Evolutionary conservation across 139 green algal genomes (phyloP), one percentile per base, ranked within the genome.

Genomic region (Gonium pectorale): DNA sequence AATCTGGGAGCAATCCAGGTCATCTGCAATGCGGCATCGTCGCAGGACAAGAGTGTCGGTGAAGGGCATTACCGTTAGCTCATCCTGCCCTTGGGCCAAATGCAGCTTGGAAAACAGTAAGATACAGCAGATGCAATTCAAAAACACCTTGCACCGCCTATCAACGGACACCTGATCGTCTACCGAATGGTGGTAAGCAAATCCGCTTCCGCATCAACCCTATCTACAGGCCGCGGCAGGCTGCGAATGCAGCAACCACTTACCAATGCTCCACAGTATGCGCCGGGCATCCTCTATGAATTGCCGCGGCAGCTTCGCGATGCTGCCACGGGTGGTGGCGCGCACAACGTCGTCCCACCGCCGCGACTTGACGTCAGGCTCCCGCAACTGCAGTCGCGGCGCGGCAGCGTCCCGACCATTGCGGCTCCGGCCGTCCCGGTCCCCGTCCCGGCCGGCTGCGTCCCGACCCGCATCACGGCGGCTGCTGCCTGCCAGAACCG

Each of bases 1-100:
- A 31, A 84, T 84, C 63, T 84, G 78, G n/a, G 78, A 84, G 78
- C 44, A 75, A 5, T 84, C 78, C 21, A 84, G 62, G 26, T 22
- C 62, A 21, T 84, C 78, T 84, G 63, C 21, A 29, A 21, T 8
- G 2, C 15, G 64, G 22, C 26, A 67, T 9, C 54, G 64, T 37
- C 41, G 31, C 9, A 43, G n/a, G 5, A 29, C 22, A 29, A 2
- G 37, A 49, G 64, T 37, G 11, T 37, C 38, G 33, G 40, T 37
- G n/a, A n/a, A 67, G 24, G n/a, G n/a, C n/a, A n/a, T n/a, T n/a
- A n/a, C n/a, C n/a, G n/a, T n/a, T n/a, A n/a, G n/a, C n/a, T n/a
- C n/a, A n/a, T n/a, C n/a, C n/a, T n/a, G n/a, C n/a, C n/a, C n/a
- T n/a, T n/a, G n/a, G n/a, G n/a, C n/a, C n/a, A n/a, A n/a, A n/a